A percentile compares a stretch with the other conserved stretches of the same genome.
phyloP scores from a whole-genome alignment of 306 rosid species.

The Cucumis melo region DNA sequence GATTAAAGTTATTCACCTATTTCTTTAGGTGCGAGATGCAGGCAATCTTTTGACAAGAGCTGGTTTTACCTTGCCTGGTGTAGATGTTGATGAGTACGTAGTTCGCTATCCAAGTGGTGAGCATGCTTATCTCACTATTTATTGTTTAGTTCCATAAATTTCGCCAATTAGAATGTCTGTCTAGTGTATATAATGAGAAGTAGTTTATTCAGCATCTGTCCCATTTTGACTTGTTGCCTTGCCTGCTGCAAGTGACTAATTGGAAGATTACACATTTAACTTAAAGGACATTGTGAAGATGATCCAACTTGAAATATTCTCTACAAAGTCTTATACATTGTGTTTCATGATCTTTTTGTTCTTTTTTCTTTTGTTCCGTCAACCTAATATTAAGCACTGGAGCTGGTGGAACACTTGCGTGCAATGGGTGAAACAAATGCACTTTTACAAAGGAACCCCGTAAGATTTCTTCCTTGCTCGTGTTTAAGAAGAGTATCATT shows the following conservation, averaged over 20 bases:
- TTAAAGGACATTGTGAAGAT: neutral
- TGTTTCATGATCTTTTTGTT: neutral
- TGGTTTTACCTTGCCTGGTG: slow-evolving; percentile 83
- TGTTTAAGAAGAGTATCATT: neutral
- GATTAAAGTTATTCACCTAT: no score
- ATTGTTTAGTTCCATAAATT: neutral
- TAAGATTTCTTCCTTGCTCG: slow-evolving; percentile 14
- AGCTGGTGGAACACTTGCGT: slow-evolving; percentile 86
- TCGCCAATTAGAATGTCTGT: neutral
- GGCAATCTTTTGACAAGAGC: slow-evolving; percentile 97
- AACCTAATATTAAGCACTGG: slow-evolving; percentile 40
- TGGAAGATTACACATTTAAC: neutral
- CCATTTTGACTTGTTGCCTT: neutral
- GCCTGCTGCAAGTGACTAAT: neutral
- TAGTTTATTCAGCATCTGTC: neutral
- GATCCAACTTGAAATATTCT: neutral
- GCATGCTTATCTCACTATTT: slow-evolving; percentile 9
- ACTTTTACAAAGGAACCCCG: slow-evolving; percentile 60
- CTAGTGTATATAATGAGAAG: neutral
- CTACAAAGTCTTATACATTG: neutral
- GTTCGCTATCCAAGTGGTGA: slow-evolving; percentile 85
- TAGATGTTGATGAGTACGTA: slow-evolving; percentile 74
- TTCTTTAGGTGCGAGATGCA: slow-evolving; percentile 84
- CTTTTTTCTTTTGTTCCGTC: slow-evolving; percentile 1
- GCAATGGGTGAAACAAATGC: slow-evolving; percentile 94